Evolutionary conservation across 768 basidiomycete species (phyloP), one percentile per base, ranked within the genome.

Genomic region (Butyriboletus loyo): DNA sequence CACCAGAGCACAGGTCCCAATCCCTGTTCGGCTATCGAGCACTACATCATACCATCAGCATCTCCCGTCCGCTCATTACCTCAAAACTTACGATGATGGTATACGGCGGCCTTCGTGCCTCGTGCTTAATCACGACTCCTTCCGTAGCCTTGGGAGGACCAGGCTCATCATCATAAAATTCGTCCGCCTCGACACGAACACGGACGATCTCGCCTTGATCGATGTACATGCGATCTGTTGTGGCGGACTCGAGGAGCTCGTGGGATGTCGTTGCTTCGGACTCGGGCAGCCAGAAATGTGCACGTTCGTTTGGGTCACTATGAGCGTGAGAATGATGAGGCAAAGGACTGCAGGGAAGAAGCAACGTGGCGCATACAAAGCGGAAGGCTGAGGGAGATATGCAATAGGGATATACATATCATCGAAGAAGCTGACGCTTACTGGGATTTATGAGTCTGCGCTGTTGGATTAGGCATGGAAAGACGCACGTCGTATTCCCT

Each of bases 361-460:
- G 22, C 13, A 31, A 52, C 32, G 46, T 17, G 49, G 14, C 6
- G 69, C 86, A 45, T 66, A 90, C 90, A 91, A 92, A 4, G 87
- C 82, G 35, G 79, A 82, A 25, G 92, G 87, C 61, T 87, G 82
- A 2, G 95, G 94, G 6, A 98, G 82, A 52, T 91, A 86, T 4
- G 80, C 73, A 0, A 80, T 71, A 0, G 93, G 91, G 41, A 98
- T 80, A 65, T 92, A 90, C 22, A 98, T 86, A 61, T 98, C 94
- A 69, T 93, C 91, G 63, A 98, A 98, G 75, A 98, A 98, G 19
- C 87, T 89, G 17, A 97, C 69, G 21, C 87, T 82, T 25, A 96
- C 94, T 96, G 60, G 15, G 31, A 49, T 34, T 19, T 19, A 27
- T 64, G 28, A 58, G 52, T 19, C 25, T 30, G 43, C 14, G 7